These are phyloP conservation scores for Coemansia sp. DNA, from an alignment of 192 early-diverging fungal genomes.

Conservation along the genomic window DNA sequence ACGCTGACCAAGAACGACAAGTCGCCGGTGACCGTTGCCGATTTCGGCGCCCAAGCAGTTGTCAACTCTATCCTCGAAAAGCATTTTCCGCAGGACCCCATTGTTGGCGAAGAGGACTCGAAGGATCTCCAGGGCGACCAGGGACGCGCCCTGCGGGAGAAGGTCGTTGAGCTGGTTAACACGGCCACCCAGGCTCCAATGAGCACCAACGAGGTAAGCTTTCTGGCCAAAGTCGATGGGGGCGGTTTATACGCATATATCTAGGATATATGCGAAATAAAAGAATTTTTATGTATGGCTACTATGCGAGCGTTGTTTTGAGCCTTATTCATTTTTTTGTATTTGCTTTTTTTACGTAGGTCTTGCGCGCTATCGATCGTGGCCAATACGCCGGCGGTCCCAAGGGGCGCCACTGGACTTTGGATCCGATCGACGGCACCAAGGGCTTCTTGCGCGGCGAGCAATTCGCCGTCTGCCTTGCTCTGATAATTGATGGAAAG, in stretches of 20 bases:
- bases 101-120: slow-evolving; percentile 96
- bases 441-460: slow-evolving; percentile 97
- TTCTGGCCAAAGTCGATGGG: no score
- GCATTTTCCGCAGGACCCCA: slow-evolving; percentile 81
- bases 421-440: slow-evolving; percentile 94
- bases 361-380: slow-evolving; percentile 84
- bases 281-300: no score
- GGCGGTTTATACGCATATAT: no score
- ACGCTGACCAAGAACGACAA: slow-evolving; percentile 92
- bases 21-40: slow-evolving; percentile 97
- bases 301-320: background rate
- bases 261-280: no score
- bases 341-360: slow-evolving; percentile 37
- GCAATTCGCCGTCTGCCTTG: slow-evolving; percentile 95
- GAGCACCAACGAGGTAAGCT: slow-evolving; percentile 67
- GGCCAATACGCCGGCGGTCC: slow-evolving; percentile 80
- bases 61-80: slow-evolving; percentile 77
- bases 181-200: slow-evolving; percentile 56
- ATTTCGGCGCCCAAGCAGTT: slow-evolving; percentile 93
- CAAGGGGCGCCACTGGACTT: slow-evolving; percentile 75
- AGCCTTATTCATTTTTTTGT: background rate
- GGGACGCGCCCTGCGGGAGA: slow-evolving; percentile 61
- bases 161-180: slow-evolving; percentile 82
- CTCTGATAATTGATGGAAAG: slow-evolving; percentile 82
- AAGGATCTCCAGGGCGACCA: slow-evolving; percentile 75